Percentiles rank a stretch among this genome's conserved stretches.
Conservation (phyloP, 1,284 basidiomycete species). For the Cryptococcus sp. region DNA sequence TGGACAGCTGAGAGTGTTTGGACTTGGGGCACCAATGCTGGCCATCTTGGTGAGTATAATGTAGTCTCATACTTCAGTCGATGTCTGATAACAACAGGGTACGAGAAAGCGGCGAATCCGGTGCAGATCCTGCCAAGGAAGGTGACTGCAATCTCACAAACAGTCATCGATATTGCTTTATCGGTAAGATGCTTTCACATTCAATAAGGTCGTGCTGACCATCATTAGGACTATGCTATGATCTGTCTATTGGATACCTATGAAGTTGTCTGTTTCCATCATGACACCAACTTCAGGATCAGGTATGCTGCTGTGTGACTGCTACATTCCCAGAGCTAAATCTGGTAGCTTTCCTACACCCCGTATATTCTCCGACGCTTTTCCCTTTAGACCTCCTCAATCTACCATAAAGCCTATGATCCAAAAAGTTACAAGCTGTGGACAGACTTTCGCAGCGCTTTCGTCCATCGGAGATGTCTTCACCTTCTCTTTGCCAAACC, state of each 20-base stretch:
- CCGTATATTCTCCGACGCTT: conserved; percentile 66
- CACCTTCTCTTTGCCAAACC: conserved; percentile 62
- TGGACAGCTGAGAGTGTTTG: conserved; percentile 81
- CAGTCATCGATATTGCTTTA: conserved; percentile 65
- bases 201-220: conserved; percentile 5
- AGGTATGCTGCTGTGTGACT: conserved; percentile 51
- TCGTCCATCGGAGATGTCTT: conserved; percentile 88
- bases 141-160: conserved; percentile 70
- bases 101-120: conserved; percentile 68
- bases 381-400: conserved; percentile 73
- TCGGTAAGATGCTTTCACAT: conserved; percentile 53
- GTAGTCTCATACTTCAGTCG: conserved; percentile 1
- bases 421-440: conserved; percentile 73
- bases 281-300: conserved; percentile 70
- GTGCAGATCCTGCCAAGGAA: conserved; percentile 76
- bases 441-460: conserved; percentile 77
- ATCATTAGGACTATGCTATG: conserved; percentile 67
- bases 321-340: background rate
- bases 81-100: conserved; percentile 52
- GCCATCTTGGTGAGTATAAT: conserved; percentile 70
- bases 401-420: conserved; percentile 66
- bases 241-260: conserved; percentile 66
- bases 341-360: conserved; percentile 60
- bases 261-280: conserved; percentile 80
- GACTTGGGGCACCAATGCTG: conserved; percentile 94